Evolutionary conservation across 2,329 filamentous ascomycete species (phyloP).

Genomic region (Zasmidium citrigriseum): DNA sequence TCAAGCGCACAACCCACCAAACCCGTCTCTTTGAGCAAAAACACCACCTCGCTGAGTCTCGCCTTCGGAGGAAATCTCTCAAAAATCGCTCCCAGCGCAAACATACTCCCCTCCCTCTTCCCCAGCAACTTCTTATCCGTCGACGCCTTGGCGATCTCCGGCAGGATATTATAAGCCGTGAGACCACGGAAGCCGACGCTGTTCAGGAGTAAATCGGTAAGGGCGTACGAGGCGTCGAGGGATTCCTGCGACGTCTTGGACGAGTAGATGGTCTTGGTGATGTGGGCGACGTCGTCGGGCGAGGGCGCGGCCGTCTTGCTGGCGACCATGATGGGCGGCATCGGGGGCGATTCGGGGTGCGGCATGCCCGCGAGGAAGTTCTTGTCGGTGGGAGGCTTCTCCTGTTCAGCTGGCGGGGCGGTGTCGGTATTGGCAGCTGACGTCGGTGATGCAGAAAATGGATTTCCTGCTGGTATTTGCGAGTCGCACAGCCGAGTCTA

Average conservation of each 20-base stretch:
- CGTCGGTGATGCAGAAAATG: too few species aligned
- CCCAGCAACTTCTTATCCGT: conserved; percentile 90
- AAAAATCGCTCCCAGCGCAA: conserved; percentile 88
- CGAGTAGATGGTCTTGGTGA: conserved; percentile 48
- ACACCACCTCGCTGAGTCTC: conserved; percentile 75
- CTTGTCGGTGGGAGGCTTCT: too few species aligned
- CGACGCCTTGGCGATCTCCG: conserved; percentile 73
- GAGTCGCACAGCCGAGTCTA: too few species aligned
- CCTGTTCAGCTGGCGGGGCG: neutral
- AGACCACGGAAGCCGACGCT: conserved; percentile 66
- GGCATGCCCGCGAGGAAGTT: conserved; percentile 42
- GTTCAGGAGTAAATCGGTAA: conserved; percentile 65
- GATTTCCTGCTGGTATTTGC: too few species aligned
- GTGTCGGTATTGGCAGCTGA: too few species aligned
- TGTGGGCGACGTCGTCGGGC: conserved; percentile 46
- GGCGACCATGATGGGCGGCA: conserved; percentile 49
- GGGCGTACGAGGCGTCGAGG: conserved; percentile 64
- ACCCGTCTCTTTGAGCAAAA: conserved; percentile 78
- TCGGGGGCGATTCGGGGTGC: conserved; percentile 53
- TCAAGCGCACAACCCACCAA: conserved; percentile 76
- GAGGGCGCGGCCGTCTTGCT: conserved; percentile 47
- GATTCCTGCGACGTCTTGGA: conserved; percentile 57
- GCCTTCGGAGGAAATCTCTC: conserved; percentile 82
- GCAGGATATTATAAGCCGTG: conserved; percentile 61
- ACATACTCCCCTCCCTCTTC: conserved; percentile 87